Evolutionary conservation across 139 green algal genomes (phyloP), one percentile per base, ranked within the genome.

Genomic region (Edaphochlamys debaryana): DNA sequence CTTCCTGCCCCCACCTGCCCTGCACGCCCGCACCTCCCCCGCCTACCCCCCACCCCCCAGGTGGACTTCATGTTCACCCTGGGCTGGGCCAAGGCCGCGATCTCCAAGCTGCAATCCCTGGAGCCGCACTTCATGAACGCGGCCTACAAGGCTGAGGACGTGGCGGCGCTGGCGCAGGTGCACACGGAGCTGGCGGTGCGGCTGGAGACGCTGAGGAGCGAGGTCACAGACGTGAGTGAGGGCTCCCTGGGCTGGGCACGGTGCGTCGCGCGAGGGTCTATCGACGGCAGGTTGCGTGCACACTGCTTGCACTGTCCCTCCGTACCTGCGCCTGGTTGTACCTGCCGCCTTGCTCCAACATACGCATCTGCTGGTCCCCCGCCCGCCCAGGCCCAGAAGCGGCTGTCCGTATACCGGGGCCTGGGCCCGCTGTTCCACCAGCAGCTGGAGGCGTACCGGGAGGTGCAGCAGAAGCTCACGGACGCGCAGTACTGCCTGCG

Each of bases 91-190:
- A 73, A 73, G 32, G 76, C 76, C 1, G 30, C 34, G 1, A 64
- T 82, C 45, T 63, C 73, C 34, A 82, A 82, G 63, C 62, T 82
- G 42, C 76, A 82, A 41, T 74, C 76, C 7, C 76, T 82, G 37
- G 76, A 82, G 27, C 52, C 34, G 20, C 76, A 82, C 45, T 66
- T 82, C 36, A 23, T 82, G 62, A 2, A 11, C 3, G 42, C 7
- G 34, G 70, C 76, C 15, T 82, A 82, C 36, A 40, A n/a, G 34
- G 20, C 32, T 0, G 63, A 74, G 42, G 63, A 82, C 63, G 42
- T 82, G 62, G 32, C 42, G n/a, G 76, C 76, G 32, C 76, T 82
- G n/a, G 56, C 40, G 42, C 60, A 66, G 27, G 23, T 82, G 25
- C 40, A 36, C 32, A 29, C 41, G 22, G 76, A 82, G 60, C 76